Conservation (phyloP, 352 stramenopile genomes). For the Globisporangium carolinianum region DNA sequence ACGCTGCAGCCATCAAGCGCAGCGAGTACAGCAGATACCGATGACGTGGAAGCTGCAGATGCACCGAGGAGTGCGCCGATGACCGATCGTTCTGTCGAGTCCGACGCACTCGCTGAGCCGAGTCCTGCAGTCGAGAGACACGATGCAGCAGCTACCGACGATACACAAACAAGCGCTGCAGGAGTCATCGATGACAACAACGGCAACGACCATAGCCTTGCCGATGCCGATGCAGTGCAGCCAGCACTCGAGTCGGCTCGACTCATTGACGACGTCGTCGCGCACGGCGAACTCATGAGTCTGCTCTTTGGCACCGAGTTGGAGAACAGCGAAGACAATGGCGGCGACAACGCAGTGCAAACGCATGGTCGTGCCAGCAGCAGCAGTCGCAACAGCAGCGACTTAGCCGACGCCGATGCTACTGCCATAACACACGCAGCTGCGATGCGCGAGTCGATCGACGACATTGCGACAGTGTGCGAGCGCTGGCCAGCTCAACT, state of each 20-base stretch:
- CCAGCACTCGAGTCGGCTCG: conserved; percentile 13
- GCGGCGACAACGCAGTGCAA: not conserved
- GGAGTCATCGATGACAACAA: not conserved
- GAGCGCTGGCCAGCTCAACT: conserved; percentile 42
- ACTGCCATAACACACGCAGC: conserved; percentile 1
- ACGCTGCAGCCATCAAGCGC: no score
- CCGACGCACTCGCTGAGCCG: not conserved
- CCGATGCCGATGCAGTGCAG: not conserved
- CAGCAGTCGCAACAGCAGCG: not conserved
- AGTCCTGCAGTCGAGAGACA: not conserved
- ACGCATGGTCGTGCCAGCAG: not conserved
- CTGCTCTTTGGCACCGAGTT: conserved; percentile 15
- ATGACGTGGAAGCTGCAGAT: no score
- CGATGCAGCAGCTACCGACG: not conserved
- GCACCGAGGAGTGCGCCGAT: not conserved
- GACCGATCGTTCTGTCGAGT: not conserved
- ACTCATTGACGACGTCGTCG: conserved; percentile 16
- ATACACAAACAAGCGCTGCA: conserved; percentile 2
- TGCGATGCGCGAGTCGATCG: not conserved
- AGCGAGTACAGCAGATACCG: no score
- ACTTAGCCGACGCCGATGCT: not conserved
- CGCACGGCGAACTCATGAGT: conserved; percentile 16
- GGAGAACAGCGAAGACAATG: not conserved
- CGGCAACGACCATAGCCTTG: no score
- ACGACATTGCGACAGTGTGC: conserved; percentile 21